Conservation (phyloP, 352 stramenopile species). For the Phytophthora megakarya region DNA sequence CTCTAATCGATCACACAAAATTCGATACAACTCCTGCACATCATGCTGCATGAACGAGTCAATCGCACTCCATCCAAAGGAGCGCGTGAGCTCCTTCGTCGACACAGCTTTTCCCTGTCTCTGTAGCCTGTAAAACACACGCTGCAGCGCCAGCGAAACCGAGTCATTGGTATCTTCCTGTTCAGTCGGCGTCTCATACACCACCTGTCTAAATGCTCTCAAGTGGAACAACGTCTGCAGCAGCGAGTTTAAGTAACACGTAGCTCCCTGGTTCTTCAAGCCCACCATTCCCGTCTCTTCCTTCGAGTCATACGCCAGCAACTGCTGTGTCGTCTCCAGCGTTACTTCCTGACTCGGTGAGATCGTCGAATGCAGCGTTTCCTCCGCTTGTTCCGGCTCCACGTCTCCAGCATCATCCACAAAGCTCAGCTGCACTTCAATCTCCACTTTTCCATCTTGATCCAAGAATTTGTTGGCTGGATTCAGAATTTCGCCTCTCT, state of each 20-base stretch:
- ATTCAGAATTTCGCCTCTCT: constrained; percentile 52
- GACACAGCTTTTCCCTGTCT: constrained; percentile 77
- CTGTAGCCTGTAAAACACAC: constrained; percentile 87
- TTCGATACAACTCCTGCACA: constrained; percentile 91
- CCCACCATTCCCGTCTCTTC: constrained; percentile 87
- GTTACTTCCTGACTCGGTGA: constrained; percentile 8
- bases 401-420: constrained; percentile 32
- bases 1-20: constrained; percentile 92
- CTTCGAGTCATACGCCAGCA: constrained; percentile 75
- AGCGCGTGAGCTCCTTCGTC: constrained; percentile 92
- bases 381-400: constrained; percentile 23
- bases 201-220: constrained; percentile 80
- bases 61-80: constrained; percentile 92
- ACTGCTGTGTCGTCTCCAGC: constrained; percentile 32
- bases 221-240: constrained; percentile 93
- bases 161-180: constrained; percentile 86
- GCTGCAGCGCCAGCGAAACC: constrained; percentile 81
- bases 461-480: constrained; percentile 52
- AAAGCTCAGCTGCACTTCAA: constrained; percentile 53
- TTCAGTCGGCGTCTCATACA: constrained; percentile 81
- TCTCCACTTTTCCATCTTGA: constrained; percentile 46
- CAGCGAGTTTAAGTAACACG: constrained; percentile 95
- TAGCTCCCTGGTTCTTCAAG: constrained; percentile 91
- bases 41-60: constrained; percentile 95
- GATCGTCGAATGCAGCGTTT: constrained; percentile 9